A percentile compares a stretch with the other conserved stretches of the same genome.
These are phyloP conservation scores for Yamadazyma kitorensis DNA, from an alignment of 805 yeast genomes.

Conservation along the genomic window DNA sequence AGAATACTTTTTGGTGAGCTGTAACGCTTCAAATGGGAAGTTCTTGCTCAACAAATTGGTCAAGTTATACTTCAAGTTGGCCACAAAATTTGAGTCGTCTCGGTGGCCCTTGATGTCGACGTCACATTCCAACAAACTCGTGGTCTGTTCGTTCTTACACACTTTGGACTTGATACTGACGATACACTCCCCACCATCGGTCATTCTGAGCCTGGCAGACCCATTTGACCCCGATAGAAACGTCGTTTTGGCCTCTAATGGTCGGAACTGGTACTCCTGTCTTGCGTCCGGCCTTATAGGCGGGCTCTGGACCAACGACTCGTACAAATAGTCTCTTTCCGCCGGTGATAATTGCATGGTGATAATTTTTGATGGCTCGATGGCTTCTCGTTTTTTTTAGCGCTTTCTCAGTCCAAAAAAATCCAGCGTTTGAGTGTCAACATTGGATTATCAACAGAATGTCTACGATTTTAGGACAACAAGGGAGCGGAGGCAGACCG, in stretches of 20 bases:
- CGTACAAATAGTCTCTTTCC: conserved; percentile 72
- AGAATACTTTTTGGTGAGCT: conserved; percentile 69
- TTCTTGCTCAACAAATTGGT: conserved; percentile 51
- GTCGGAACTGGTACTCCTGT: conserved; percentile 69
- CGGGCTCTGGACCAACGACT: conserved; percentile 59
- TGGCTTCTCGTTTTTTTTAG: not conserved
- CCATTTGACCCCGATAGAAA: conserved; percentile 90
- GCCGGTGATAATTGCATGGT: conserved; percentile 70
- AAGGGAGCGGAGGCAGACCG: conserved; percentile 1
- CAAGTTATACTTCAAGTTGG: conserved; percentile 60
- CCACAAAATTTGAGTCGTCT: conserved; percentile 72
- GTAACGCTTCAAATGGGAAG: conserved; percentile 52
- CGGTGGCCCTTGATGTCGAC: conserved; percentile 78
- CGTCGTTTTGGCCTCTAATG: conserved; percentile 76
- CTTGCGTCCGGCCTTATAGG: conserved; percentile 87
- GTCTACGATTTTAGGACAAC: conserved; percentile 15
- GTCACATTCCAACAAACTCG: conserved; percentile 65
- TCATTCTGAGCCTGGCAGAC: conserved; percentile 78
- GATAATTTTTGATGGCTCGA: conserved; percentile 1
- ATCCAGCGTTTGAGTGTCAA: not conserved
- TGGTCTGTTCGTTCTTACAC: conserved; percentile 39
- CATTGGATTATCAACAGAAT: conserved; percentile 3
- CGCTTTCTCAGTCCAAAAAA: conserved; percentile 1
- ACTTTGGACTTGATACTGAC: conserved; percentile 89
- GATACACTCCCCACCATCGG: conserved; percentile 92